Base-by-base conservation (phyloP, 1,139 yeast genomes). In the Pichia sp. region DNA sequence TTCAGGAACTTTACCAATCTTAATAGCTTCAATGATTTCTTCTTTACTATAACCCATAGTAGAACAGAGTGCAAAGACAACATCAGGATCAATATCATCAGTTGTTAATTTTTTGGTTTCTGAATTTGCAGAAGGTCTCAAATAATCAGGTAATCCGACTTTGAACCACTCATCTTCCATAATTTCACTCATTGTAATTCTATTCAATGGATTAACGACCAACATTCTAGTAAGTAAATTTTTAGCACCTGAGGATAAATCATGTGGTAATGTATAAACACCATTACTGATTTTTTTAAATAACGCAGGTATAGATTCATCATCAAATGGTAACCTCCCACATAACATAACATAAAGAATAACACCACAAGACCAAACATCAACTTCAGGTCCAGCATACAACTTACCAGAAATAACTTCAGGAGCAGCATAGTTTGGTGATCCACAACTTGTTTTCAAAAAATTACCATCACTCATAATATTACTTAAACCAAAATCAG, bases 381-480 rank as follows among this genome's bases (percentile, higher is more conserved):
- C 98, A 41, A 92, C 98, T 66, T 92, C 98, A 3, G 97, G 97
- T 5, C 98, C 98, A 2, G 97, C 98, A 60, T 92, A 92, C 48
- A 92, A 73, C 62, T 94, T 90, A 39, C 98, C 98, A 54, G 94
- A 81, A 50, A 92, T 92, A 40, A 92, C 97, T 65, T 92, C 98
- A 0, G 98, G 98, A 0, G 98, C 98, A 2, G 98, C 98, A 62
- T 92, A 92, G 62, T 92, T 90, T 43, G 98, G 97, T 12, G 96
- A 86, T 2, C 98, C 98, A 69, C 98, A 92, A 59, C 92, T 80
- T 1, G 98, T 92, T 62, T 90, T 92, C 60, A 92, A 73, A 60
- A 92, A 92, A 62, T 92, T 92, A 48, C 98, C 98, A 66, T 92
- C 98, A 8, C 97, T 90, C 97, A 92, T 92, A 55, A 92, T 90